Evolutionary conservation across 1,284 basidiomycete species (phyloP).

Genomic region (Cutaneotrichosporon arboriforme): DNA sequence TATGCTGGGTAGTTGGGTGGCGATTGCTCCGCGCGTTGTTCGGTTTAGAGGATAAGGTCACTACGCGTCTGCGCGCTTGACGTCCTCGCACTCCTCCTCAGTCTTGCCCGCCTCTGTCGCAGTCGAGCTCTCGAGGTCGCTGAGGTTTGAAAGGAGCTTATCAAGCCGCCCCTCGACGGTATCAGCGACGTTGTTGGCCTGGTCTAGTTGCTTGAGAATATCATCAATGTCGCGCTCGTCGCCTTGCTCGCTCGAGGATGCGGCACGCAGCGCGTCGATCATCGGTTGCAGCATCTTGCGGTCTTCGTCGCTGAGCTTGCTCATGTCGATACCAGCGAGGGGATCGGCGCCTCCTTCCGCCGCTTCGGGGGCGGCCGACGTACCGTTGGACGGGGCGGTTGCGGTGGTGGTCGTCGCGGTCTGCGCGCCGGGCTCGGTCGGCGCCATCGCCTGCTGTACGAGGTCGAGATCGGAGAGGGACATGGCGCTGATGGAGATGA

Average conservation of each 20-base stretch:
- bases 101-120: conserved; percentile 41
- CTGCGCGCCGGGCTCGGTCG: conserved; percentile 15
- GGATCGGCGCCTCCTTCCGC: not conserved
- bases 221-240: conserved; percentile 27
- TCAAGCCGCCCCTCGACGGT: conserved; percentile 45
- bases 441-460: conserved; percentile 41
- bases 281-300: conserved; percentile 25
- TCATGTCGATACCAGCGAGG: conserved; percentile 22
- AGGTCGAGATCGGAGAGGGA: conserved; percentile 44
- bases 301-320: conserved; percentile 21
- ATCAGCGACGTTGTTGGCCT: conserved; percentile 44
- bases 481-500: conserved; percentile 16
- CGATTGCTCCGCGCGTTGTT: no score
- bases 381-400: not conserved
- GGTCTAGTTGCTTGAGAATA: conserved; percentile 42
- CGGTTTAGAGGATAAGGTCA: no score
- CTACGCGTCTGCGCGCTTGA: not conserved
- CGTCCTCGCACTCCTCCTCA: conserved; percentile 30
- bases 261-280: conserved; percentile 21
- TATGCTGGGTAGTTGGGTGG: conserved; percentile 8
- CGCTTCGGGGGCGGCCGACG: not conserved
- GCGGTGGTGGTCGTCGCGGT: not conserved
- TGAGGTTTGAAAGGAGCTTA: conserved; percentile 35
- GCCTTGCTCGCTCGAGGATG: conserved; percentile 11
- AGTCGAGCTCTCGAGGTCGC: conserved; percentile 22